Evolutionary conservation across 2,329 filamentous ascomycete species (phyloP).

Genomic region (Karstenula rhodostoma): DNA sequence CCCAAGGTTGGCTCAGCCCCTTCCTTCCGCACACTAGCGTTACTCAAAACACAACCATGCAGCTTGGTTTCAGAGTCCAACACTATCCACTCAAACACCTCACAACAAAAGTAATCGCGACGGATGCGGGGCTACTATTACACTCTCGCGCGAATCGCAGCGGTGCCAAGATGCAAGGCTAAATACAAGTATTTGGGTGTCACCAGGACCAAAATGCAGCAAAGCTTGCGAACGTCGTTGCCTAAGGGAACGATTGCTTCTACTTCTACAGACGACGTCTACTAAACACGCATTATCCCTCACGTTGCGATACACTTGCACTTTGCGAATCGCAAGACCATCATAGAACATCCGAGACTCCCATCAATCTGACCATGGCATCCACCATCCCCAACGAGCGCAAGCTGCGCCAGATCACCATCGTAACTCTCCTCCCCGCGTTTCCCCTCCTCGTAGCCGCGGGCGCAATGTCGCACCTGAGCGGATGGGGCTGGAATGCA

Average conservation of each 20-base stretch:
- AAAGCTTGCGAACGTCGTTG: slow-evolving; percentile 2
- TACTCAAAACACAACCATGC: neutral
- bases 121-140: neutral
- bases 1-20: slow-evolving; percentile 3
- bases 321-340: neutral
- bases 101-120: neutral
- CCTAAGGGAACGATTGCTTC: neutral
- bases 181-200: neutral
- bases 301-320: neutral
- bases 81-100: neutral
- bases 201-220: neutral
- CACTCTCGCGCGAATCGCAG: neutral
- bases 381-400: slow-evolving; percentile 1
- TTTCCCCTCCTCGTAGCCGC: slow-evolving; percentile 10
- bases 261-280: neutral
- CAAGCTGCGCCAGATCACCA: slow-evolving; percentile 3
- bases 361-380: neutral
- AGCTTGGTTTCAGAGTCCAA: neutral
- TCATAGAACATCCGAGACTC: neutral
- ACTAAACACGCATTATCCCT: neutral
- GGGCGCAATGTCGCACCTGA: neutral
- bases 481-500: neutral
- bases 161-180: neutral
- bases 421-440: slow-evolving; percentile 1
- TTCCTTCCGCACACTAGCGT: neutral